Base-by-base conservation (phyloP, 768 basidiomycete genomes). In the Postia placenta region DNA sequence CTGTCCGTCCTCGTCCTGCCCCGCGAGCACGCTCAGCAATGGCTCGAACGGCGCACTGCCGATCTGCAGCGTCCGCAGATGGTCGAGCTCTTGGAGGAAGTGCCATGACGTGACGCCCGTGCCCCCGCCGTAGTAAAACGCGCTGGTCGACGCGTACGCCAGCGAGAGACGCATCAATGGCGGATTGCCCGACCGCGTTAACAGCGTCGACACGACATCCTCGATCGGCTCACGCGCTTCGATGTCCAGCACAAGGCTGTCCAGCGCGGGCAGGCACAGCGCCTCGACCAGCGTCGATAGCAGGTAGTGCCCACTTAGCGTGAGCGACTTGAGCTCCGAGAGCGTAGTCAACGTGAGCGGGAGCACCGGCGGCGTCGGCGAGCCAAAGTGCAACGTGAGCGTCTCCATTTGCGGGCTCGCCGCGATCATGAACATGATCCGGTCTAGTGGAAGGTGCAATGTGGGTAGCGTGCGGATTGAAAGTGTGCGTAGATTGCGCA, bases 181-280 rank as follows among this genome's bases (percentile, higher is more conserved):
- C 0, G 85, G 82, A 30, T 74, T 68, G 24, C 72, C 70, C 0
- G 84, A 85, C 23, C 87, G 78, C 19, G 73, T 60, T 24, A 86
- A 69, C 38, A 90, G 74, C 45, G 69, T 69, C 12, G 75, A 70
- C 44, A 89, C 77, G n/a, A 75, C 74, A 40, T 88, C 85, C 59
- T 88, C 87, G 49, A 87, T 73, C 0, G 84, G 76, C 53, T 87
- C 84, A n/a, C 87, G 77, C 1, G 80, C 72, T 61, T 88, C 86
- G 51, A 89, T 77, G 60, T 88, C 84, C 39, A 89, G 67, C 2
- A 70, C 78, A 14, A 89, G 74, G 22, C 70, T 65, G n/a, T 74
- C 74, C 39, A 90, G 68, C 3, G 63, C 55, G 0, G 87, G 87
- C 11, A 81, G 68, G 20, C 74, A 64, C 37, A 90, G 74, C 1